phyloP scores from a whole-genome alignment of 2,329 filamentous ascomycete species.

The Epichloe brachyelytri region DNA sequence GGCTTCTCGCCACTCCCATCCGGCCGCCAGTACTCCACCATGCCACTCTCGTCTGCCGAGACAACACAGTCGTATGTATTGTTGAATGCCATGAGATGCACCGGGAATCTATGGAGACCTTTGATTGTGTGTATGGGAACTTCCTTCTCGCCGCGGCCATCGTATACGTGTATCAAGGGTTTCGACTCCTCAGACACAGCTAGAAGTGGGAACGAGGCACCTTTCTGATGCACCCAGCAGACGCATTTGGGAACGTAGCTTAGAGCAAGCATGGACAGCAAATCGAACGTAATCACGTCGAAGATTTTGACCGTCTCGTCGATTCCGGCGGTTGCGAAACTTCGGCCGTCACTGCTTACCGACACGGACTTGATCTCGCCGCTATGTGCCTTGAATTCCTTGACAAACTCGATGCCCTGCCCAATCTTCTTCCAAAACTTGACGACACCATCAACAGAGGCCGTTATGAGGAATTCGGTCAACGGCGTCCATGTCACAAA shows the following conservation, averaged over 20 bases:
- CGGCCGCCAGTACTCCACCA: slow-evolving; percentile 95
- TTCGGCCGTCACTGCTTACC: slow-evolving; percentile 79
- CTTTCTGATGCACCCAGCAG: slow-evolving; percentile 84
- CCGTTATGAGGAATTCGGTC: slow-evolving; percentile 92
- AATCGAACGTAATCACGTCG: slow-evolving; percentile 74
- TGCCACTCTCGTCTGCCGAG: slow-evolving; percentile 77
- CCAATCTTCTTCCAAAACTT: slow-evolving; percentile 99
- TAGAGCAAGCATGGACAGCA: slow-evolving; percentile 70
- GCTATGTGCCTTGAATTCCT: slow-evolving; percentile 86
- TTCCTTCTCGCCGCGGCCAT: slow-evolving; percentile 72
- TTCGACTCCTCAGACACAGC: slow-evolving; percentile 68
- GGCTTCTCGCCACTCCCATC: slow-evolving; percentile 77
- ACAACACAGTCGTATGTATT: slow-evolving; percentile 79
- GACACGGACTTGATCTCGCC: slow-evolving; percentile 76
- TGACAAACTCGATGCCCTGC: slow-evolving; percentile 90
- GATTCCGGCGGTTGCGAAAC: slow-evolving; percentile 76
- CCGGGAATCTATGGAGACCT: slow-evolving; percentile 66
- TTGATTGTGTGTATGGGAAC: slow-evolving; percentile 65
- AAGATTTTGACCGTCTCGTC: slow-evolving; percentile 75
- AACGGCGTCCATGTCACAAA: slow-evolving; percentile 80
- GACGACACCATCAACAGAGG: slow-evolving; percentile 86
- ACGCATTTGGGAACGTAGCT: slow-evolving; percentile 64
- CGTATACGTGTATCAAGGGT: slow-evolving; percentile 68
- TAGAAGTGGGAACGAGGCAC: slow-evolving; percentile 75
- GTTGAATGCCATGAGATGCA: slow-evolving; percentile 83